A percentile compares a stretch with the other conserved stretches of the same genome.
These are phyloP conservation scores for Arthrobotrys iridis DNA, from an alignment of 2,329 filamentous ascomycete genomes.

Conservation along the genomic window DNA sequence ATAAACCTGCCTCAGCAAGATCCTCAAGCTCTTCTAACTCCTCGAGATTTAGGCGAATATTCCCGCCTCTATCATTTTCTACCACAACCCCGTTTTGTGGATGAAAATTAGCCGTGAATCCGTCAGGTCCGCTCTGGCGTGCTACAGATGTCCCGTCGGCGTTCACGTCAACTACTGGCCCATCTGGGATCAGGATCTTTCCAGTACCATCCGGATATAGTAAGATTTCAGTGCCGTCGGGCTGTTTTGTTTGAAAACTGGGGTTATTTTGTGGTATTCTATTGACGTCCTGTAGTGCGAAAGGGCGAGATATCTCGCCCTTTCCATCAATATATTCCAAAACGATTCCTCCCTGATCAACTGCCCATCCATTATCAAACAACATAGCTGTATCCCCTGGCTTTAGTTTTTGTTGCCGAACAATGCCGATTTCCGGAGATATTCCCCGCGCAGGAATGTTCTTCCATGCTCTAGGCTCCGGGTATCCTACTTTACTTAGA, in stretches of 20 bases:
- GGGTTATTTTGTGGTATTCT: not conserved
- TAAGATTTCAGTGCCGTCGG: not conserved
- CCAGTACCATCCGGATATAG: conserved; percentile 11
- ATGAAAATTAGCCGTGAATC: conserved; percentile 3
- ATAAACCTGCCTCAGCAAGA: not conserved
- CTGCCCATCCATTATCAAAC: conserved; percentile 16
- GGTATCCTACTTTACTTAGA: not conserved
- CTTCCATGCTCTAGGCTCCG: conserved; percentile 1
- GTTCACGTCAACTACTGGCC: not conserved
- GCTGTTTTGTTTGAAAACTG: not conserved
- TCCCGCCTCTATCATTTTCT: not conserved
- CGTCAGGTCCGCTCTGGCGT: not conserved
- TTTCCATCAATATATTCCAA: not conserved
- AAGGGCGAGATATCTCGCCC: not conserved
- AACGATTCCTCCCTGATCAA: not conserved
- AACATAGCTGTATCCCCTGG: not conserved
- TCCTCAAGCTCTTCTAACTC: not conserved
- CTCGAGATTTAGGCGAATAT: not conserved
- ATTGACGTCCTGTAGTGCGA: not conserved
- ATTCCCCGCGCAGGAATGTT: not conserved
- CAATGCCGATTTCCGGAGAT: not conserved
- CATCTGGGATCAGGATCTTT: not conserved
- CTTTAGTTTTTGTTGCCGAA: not conserved
- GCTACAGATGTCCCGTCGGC: conserved; percentile 9
- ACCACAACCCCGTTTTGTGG: not conserved